phyloP scores from a whole-genome alignment of 805 yeast species.

The Candida schatavii region DNA sequence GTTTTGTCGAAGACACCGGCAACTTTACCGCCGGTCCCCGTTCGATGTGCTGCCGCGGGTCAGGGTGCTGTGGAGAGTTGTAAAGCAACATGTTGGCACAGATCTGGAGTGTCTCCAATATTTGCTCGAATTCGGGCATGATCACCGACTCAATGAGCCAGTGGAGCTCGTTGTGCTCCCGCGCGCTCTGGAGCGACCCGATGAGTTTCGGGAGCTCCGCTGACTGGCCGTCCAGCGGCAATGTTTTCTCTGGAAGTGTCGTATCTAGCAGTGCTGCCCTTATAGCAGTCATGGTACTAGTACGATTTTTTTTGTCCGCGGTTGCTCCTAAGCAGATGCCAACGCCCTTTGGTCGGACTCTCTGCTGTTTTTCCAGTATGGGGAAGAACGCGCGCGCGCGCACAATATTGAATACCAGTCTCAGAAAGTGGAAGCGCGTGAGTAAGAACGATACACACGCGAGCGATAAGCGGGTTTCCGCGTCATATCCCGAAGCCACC shows the following conservation, averaged over 20 bases:
- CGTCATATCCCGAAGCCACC: no score
- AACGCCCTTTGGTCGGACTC: not conserved
- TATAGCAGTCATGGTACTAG: not conserved
- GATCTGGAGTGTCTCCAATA: slow-evolving; percentile 36
- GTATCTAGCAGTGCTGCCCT: not conserved
- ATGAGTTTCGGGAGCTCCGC: not conserved
- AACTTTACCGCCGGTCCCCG: slow-evolving; percentile 47
- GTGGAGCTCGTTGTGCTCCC: slow-evolving; percentile 28
- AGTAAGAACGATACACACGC: no score
- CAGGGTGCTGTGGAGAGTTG: slow-evolving; percentile 37
- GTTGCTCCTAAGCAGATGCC: no score
- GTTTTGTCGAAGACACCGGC: slow-evolving; percentile 54
- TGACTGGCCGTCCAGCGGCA: no score
- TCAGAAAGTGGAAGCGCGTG: no score
- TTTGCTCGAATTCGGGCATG: slow-evolving; percentile 29
- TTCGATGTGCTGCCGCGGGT: slow-evolving; percentile 20
- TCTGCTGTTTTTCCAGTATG: no score
- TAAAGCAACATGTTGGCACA: slow-evolving; percentile 35
- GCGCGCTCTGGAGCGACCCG: slow-evolving; percentile 10
- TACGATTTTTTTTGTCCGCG: no score
- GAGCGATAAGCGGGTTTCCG: no score
- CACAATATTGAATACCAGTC: no score
- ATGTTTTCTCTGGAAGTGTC: not conserved
- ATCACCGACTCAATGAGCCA: slow-evolving; percentile 26
- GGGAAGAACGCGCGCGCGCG: no score